These are phyloP conservation scores for Starmerella sirachaensis DNA, from an alignment of 805 yeast species.

Conservation along the genomic window DNA sequence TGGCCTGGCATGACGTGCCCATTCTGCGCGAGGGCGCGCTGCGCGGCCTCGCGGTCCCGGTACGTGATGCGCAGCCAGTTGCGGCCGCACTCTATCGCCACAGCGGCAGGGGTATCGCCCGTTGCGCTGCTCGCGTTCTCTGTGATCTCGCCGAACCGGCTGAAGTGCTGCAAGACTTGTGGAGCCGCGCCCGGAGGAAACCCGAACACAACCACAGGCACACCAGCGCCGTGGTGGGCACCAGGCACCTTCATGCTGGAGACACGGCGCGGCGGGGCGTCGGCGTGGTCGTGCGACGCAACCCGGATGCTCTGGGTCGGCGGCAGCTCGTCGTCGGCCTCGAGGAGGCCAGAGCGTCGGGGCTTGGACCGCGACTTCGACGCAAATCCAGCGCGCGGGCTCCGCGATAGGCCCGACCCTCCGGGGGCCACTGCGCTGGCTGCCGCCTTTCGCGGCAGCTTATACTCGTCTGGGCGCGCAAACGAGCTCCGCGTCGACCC, in stretches of 20 bases:
- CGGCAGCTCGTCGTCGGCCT: conserved; percentile 15
- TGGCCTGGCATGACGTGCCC: conserved; percentile 59
- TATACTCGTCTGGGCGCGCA: conserved; percentile 16
- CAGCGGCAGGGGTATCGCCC: conserved; percentile 21
- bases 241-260: not conserved
- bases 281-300: conserved; percentile 1
- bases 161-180: conserved; percentile 57
- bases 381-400: conserved; percentile 12
- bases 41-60: conserved; percentile 59
- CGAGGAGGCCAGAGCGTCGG: conserved; percentile 6
- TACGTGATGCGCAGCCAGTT: conserved; percentile 89
- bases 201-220: conserved; percentile 73
- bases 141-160: conserved; percentile 65
- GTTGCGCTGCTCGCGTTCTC: conserved; percentile 40
- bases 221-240: not conserved
- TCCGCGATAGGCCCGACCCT: not conserved
- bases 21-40: conserved; percentile 75
- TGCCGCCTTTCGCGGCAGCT: conserved; percentile 1
- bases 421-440: conserved; percentile 1
- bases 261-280: not conserved
- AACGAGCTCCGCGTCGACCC: conserved; percentile 21
- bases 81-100: conserved; percentile 70
- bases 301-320: conserved; percentile 18
- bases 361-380: conserved; percentile 12
- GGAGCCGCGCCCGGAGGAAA: conserved; percentile 68